Evolutionary conservation across 73 alveolate species (phyloP).

Genomic region (Paraurostyla sp.): DNA sequence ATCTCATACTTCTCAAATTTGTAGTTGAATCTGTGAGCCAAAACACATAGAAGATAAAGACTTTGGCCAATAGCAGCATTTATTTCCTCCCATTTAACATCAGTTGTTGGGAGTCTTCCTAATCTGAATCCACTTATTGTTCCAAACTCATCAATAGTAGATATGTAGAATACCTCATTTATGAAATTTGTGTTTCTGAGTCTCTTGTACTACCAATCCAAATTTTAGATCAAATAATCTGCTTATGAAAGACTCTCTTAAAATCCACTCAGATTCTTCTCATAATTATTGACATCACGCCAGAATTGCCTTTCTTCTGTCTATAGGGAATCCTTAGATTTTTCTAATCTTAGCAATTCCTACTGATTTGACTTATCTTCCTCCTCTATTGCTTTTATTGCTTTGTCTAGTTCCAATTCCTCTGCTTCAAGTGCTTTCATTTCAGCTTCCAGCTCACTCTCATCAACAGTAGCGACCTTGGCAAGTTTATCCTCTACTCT

Average conservation of each 20-base stretch:
- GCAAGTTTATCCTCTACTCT: slow-evolving; percentile 54
- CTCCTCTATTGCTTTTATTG: not conserved
- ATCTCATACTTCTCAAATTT: slow-evolving; percentile 63
- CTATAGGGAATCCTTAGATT: slow-evolving; percentile 20
- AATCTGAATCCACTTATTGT: slow-evolving; percentile 80
- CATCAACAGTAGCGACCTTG: not conserved
- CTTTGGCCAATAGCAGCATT: slow-evolving; percentile 77
- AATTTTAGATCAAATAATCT: slow-evolving; percentile 26
- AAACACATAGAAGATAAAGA: slow-evolving; percentile 37
- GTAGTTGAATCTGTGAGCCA: slow-evolving; percentile 64
- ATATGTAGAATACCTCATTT: slow-evolving; percentile 73
- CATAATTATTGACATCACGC: slow-evolving; percentile 72
- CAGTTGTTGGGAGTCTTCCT: slow-evolving; percentile 71
- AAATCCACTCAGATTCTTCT: slow-evolving; percentile 66
- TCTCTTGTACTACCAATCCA: slow-evolving; percentile 39
- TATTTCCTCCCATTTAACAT: slow-evolving; percentile 75
- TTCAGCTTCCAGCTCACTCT: slow-evolving; percentile 51
- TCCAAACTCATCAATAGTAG: slow-evolving; percentile 74
- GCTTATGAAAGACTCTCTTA: slow-evolving; percentile 52
- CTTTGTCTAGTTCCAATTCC: slow-evolving; percentile 37
- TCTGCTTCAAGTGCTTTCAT: not conserved
- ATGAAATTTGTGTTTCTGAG: slow-evolving; percentile 71
- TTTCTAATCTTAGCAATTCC: slow-evolving; percentile 6
- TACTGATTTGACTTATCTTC: not conserved
- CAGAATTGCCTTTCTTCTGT: slow-evolving; percentile 67